These are phyloP conservation scores for Coemansia sp. DNA, from an alignment of 192 early-diverging fungal genomes.

Conservation along the genomic window DNA sequence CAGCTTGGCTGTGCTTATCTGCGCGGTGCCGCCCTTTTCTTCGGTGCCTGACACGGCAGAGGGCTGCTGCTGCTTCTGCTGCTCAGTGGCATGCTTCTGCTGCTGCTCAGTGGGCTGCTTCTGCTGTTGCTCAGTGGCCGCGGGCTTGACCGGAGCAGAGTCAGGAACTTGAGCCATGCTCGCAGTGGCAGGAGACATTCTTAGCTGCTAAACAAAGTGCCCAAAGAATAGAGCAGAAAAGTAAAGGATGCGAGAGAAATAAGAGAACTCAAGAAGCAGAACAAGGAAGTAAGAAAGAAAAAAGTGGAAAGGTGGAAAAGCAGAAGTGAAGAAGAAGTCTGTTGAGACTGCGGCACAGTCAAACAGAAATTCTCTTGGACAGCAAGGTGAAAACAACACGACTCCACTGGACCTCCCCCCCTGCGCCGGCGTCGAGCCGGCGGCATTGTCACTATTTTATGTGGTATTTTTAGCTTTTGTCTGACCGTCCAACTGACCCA, in stretches of 20 bases:
- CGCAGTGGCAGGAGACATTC: conserved; percentile 32
- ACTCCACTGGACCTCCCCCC: no score
- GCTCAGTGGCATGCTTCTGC: conserved; percentile 1
- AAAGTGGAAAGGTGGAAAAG: neutral
- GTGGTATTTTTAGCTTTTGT: neutral
- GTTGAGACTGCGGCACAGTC: neutral
- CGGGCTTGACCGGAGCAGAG: conserved; percentile 14
- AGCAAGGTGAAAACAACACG: no score
- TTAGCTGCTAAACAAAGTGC: conserved; percentile 14
- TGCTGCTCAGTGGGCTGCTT: conserved; percentile 2
- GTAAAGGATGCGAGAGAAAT: conserved; percentile 3
- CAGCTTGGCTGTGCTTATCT: neutral
- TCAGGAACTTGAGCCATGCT: conserved; percentile 15
- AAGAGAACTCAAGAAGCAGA: neutral
- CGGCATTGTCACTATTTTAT: neutral
- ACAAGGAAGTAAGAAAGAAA: no score
- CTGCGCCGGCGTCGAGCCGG: neutral
- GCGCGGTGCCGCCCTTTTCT: neutral
- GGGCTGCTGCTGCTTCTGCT: conserved; percentile 7
- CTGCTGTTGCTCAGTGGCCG: conserved; percentile 6
- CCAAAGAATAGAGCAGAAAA: conserved; percentile 1
- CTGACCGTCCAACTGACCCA: no score
- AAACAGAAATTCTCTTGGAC: neutral
- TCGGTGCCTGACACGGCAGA: neutral
- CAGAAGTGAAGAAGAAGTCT: neutral